These are phyloP conservation scores for Caloboletus inedulis DNA, from an alignment of 1,284 basidiomycete genomes.

Conservation along the genomic window DNA sequence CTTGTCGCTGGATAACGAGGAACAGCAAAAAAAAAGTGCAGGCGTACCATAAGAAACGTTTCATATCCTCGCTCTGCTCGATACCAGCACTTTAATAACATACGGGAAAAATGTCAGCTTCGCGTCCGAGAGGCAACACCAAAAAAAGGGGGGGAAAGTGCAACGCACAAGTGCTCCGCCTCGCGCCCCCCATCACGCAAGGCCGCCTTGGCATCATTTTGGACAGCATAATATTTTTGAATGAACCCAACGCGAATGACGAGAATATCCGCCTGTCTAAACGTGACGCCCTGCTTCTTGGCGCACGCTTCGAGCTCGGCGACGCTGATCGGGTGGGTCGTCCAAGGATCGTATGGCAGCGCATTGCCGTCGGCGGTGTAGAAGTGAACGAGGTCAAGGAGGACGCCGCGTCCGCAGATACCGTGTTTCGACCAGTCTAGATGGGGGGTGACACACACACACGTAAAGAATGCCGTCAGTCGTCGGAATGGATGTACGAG, in stretches of 20 bases:
- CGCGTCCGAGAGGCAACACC: no score
- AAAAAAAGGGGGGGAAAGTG: not conserved
- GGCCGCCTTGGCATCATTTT: conserved; percentile 46
- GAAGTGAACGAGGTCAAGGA: conserved; percentile 62
- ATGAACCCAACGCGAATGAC: conserved; percentile 66
- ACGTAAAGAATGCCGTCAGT: not conserved
- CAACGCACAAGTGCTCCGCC: conserved; percentile 51
- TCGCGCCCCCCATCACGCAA: conserved; percentile 37
- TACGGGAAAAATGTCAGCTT: not conserved
- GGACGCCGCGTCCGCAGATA: conserved; percentile 67
- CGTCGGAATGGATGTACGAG: not conserved
- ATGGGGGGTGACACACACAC: not conserved
- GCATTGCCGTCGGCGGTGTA: conserved; percentile 41
- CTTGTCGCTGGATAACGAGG: not conserved
- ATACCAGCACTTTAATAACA: conserved; percentile 46
- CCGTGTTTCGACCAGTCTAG: conserved; percentile 74
- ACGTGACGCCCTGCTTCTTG: conserved; percentile 55
- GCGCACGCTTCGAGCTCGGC: conserved; percentile 61
- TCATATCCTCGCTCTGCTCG: conserved; percentile 70
- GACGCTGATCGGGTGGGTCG: conserved; percentile 54
- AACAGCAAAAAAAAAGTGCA: no score
- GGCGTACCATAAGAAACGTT: conserved; percentile 62
- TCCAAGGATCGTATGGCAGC: conserved; percentile 66
- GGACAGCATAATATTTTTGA: conserved; percentile 49
- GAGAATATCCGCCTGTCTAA: conserved; percentile 59